Evolutionary conservation across 306 rosid genomes (phyloP), one percentile per base, ranked within the genome.

Genomic region (Cucurbita moschata): DNA sequence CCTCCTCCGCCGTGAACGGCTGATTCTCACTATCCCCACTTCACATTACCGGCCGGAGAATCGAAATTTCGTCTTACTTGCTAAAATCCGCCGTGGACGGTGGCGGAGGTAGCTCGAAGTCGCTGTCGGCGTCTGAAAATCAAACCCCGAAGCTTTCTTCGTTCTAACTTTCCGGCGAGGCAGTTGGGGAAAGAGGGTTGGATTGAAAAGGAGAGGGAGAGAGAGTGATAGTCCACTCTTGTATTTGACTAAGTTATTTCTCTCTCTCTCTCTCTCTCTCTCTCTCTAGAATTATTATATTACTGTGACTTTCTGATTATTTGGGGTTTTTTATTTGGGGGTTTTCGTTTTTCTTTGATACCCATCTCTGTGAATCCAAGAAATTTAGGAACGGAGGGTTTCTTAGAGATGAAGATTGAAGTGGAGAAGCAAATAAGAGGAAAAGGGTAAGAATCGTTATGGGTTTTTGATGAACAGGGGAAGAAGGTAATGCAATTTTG

Each of bases 201-300:
- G 38, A 43, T 43, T 18, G 72, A 65, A 65, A 65, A 65, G 6
- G 69, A 62, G 47, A 21, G 57, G 38, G 74, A 69, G 42, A 49
- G 74, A 69, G 23, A 69, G 57, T 69, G 74, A 69, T 69, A 69
- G 58, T 49, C 74, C 74, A 69, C 59, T 69, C 58, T 50, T 39
- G 56, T 50, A 69, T 69, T 69, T 50, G 59, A 69, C 74, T 69
- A 69, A 10, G 38, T 11, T 43, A 44, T 42, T 1, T 72, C 26
- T 39, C 58, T 69, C 7, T 68, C 53, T 69, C 53, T 73, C 67
- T 57, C 19, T 55, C 26, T 74, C 7, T 68, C 53, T 69, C 53
- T 73, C 67, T 57, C 19, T 55, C 30, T 74, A 5, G 23, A 74
- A 74, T 60, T 74, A 59, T 58, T 74, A 59, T 43, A 46, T 23